These are phyloP conservation scores for Podila horticola DNA, from an alignment of 192 early-diverging fungal species.

Conservation along the genomic window DNA sequence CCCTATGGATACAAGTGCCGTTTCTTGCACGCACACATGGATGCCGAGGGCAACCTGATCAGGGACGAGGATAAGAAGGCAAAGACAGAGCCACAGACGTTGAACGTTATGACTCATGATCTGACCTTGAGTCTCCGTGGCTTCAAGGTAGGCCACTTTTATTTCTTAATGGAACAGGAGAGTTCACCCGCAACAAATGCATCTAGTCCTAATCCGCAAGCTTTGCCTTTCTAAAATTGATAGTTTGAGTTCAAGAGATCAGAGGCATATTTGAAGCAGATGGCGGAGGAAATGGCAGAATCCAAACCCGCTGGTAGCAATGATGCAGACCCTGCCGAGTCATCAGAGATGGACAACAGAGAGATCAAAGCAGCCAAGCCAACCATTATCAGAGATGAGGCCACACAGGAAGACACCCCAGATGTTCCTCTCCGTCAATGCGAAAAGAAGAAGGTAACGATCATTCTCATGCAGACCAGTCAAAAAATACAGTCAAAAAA, in stretches of 20 bases:
- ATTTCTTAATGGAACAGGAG: background rate
- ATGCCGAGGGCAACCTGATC: constrained; percentile 57
- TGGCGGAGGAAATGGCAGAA: constrained; percentile 37
- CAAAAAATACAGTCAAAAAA: background rate
- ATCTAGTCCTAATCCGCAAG: background rate
- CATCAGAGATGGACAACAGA: constrained; percentile 22
- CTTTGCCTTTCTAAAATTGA: background rate
- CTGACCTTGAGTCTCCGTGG: constrained; percentile 19
- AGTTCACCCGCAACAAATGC: background rate
- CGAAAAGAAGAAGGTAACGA: constrained; percentile 67
- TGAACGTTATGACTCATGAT: constrained; percentile 29
- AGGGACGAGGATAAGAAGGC: constrained; percentile 64
- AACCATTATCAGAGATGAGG: constrained; percentile 18
- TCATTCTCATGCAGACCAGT: background rate
- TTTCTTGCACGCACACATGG: constrained; percentile 64
- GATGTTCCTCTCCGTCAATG: constrained; percentile 55
- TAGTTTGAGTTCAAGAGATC: constrained; percentile 47
- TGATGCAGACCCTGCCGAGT: background rate
- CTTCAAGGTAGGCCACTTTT: constrained; percentile 21
- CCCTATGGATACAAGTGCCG: constrained; percentile 73
- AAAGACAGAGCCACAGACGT: constrained; percentile 6
- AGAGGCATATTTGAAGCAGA: constrained; percentile 41
- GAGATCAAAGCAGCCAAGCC: constrained; percentile 20
- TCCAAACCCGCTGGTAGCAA: constrained; percentile 8
- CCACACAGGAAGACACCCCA: constrained; percentile 36